A percentile compares a stretch with the other conserved stretches of the same genome.
Evolutionary conservation across 345 rosid genomes (phyloP).

Genomic region (Eucalyptus tenuipes): DNA sequence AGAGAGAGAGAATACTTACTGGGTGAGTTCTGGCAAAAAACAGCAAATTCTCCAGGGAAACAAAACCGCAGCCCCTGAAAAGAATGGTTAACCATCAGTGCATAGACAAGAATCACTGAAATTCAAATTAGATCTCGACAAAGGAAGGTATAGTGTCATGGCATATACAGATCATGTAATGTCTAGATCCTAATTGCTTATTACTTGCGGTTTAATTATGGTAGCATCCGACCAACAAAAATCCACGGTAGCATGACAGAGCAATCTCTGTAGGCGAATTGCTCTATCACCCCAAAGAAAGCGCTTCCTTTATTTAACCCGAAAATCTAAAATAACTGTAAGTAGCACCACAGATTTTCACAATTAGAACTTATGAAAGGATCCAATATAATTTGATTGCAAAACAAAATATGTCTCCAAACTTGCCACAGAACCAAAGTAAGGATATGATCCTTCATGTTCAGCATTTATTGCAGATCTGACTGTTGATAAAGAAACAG

Average conservation of each 20-base stretch:
- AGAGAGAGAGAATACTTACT: constrained; percentile 23
- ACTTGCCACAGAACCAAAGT: neutral
- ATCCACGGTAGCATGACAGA: neutral
- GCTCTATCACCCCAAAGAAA: neutral
- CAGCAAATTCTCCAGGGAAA: constrained; percentile 82
- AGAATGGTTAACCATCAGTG: neutral
- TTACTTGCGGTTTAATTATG: neutral
- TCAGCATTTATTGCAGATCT: neutral
- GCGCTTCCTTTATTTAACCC: neutral
- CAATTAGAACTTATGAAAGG: neutral
- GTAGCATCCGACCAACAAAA: neutral
- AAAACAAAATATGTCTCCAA: neutral
- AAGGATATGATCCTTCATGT: neutral
- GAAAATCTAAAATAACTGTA: neutral
- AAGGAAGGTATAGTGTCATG: neutral
- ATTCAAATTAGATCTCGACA: neutral
- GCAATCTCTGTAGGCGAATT: neutral
- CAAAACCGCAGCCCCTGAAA: constrained; percentile 81
- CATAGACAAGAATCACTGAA: neutral
- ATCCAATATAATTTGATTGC: neutral
- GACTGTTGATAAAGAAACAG: neutral
- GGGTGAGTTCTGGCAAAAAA: constrained; percentile 80
- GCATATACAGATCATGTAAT: neutral
- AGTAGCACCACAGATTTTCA: neutral
- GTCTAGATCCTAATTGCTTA: neutral